These are phyloP conservation scores for Crucibulum laeve DNA, from an alignment of 768 basidiomycete genomes.

Conservation along the genomic window DNA sequence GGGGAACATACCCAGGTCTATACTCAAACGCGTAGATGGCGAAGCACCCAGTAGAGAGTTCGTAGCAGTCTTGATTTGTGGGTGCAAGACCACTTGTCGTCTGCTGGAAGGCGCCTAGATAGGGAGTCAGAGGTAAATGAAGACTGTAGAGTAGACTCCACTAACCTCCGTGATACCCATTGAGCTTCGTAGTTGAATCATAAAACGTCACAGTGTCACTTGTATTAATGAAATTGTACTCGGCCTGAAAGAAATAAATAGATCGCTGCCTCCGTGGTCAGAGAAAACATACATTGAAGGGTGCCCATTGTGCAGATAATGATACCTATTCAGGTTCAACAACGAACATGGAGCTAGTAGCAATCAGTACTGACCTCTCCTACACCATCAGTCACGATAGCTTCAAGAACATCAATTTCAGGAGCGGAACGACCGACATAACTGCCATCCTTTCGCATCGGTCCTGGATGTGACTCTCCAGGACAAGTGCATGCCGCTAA, in stretches of 20 bases:
- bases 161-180: slow-evolving; percentile 59
- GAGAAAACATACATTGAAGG: slow-evolving; percentile 71
- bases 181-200: slow-evolving; percentile 43
- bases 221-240: slow-evolving; percentile 53
- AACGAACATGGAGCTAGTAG: not conserved
- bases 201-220: slow-evolving; percentile 44
- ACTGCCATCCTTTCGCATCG: slow-evolving; percentile 38
- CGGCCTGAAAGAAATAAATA: slow-evolving; percentile 44
- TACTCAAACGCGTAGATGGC: slow-evolving; percentile 45
- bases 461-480: slow-evolving; percentile 40
- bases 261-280: too few species aligned
- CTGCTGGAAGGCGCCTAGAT: slow-evolving; percentile 55
- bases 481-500: slow-evolving; percentile 36
- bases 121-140: slow-evolving; percentile 29
- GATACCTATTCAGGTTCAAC: slow-evolving; percentile 35
- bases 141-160: slow-evolving; percentile 14
- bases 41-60: slow-evolving; percentile 26
- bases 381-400: slow-evolving; percentile 24
- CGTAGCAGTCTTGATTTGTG: slow-evolving; percentile 67
- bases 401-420: slow-evolving; percentile 71
- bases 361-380: slow-evolving; percentile 17
- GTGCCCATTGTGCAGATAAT: slow-evolving; percentile 48
- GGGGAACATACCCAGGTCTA: slow-evolving; percentile 35
- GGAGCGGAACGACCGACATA: slow-evolving; percentile 66
- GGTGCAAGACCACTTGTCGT: slow-evolving; percentile 62